A percentile compares a stretch with the other conserved stretches of the same genome.
Conservation (phyloP, 495 filamentous ascomycete genomes). For the Neurospora sp. region DNA sequence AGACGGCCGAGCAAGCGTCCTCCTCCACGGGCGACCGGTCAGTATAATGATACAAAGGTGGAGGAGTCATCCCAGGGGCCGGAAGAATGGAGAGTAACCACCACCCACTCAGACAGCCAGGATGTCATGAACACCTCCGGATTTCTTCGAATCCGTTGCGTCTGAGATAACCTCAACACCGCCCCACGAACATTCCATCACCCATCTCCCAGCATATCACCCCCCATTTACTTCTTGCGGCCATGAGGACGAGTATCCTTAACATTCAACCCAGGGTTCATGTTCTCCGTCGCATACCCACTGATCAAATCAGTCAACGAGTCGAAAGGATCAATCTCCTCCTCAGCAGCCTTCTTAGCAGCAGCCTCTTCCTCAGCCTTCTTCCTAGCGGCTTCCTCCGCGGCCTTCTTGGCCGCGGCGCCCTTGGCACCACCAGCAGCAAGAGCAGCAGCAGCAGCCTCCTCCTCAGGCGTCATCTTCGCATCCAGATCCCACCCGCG, state of each 20-base stretch:
- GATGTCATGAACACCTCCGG: background rate
- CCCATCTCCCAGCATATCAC: background rate
- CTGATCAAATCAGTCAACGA: conserved; percentile 63
- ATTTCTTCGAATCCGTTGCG: background rate
- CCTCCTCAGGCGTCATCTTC: conserved; percentile 3
- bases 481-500: conserved; percentile 57
- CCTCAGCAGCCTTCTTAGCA: conserved; percentile 20
- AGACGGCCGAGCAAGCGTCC: background rate
- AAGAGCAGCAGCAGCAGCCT: conserved; percentile 9
- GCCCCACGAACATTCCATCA: background rate
- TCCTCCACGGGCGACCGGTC: background rate
- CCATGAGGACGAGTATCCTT: conserved; percentile 11
- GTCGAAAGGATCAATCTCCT: conserved; percentile 30
- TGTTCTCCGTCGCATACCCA: conserved; percentile 40
- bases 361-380: conserved; percentile 13
- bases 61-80: background rate
- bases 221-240: conserved; percentile 18
- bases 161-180: background rate
- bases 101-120: background rate
- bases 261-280: conserved; percentile 15
- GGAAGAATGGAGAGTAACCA: background rate
- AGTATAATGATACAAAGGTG: background rate
- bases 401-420: conserved; percentile 3
- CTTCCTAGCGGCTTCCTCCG: background rate
- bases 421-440: conserved; percentile 12